Evolutionary conservation across 805 yeast genomes (phyloP).

Genomic region (Wickerhamomyces hampshirensis): DNA sequence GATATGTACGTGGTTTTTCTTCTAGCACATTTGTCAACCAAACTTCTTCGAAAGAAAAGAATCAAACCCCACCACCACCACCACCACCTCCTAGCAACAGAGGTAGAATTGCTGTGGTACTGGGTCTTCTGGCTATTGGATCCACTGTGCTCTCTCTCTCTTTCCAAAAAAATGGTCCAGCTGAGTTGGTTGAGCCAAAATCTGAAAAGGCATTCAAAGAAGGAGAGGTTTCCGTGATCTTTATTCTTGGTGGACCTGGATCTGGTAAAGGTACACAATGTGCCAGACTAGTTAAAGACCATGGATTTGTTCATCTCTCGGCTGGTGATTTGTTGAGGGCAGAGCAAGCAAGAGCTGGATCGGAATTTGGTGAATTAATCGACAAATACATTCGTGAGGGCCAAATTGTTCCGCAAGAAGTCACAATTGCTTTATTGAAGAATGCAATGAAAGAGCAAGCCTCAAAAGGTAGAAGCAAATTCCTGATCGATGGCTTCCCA

Average conservation of each 20-base stretch:
- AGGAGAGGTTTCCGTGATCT: constrained; percentile 72
- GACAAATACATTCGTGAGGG: constrained; percentile 85
- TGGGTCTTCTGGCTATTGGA: constrained; percentile 43
- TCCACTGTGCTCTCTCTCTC: constrained; percentile 40
- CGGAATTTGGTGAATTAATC: constrained; percentile 81
- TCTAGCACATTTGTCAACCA: neutral
- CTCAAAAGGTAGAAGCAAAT: constrained; percentile 47
- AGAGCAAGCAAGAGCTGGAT: constrained; percentile 79
- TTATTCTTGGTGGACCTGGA: constrained; percentile 96
- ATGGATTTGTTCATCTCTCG: constrained; percentile 78
- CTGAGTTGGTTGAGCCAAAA: constrained; percentile 37
- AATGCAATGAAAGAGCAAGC: constrained; percentile 64
- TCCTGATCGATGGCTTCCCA: constrained; percentile 94
- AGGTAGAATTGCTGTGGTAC: constrained; percentile 32
- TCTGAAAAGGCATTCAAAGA: constrained; percentile 45
- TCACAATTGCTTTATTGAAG: constrained; percentile 78
- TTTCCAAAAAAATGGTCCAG: constrained; percentile 40
- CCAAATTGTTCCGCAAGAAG: constrained; percentile 85
- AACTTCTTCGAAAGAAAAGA: neutral
- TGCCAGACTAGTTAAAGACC: constrained; percentile 73
- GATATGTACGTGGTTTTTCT: neutral
- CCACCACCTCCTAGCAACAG: constrained; percentile 13
- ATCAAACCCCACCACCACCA: constrained; percentile 1
- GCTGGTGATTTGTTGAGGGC: constrained; percentile 97
- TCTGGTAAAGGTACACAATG: constrained; percentile 98